phyloP scores from a whole-genome alignment of 2,329 filamentous ascomycete species.

The Epichloe gansuensis region DNA sequence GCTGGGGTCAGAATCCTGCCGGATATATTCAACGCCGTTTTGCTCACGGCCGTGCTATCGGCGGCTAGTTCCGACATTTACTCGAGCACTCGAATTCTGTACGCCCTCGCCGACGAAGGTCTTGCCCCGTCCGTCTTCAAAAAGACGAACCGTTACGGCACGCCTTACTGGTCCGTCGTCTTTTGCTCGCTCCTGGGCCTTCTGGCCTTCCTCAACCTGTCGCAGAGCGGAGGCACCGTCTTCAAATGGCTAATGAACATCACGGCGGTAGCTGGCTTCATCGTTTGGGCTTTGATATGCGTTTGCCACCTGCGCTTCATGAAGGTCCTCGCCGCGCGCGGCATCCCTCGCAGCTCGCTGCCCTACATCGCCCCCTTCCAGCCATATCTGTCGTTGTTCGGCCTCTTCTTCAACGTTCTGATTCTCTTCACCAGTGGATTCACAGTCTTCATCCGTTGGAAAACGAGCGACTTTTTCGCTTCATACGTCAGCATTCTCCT shows the following conservation, averaged over 20 bases:
- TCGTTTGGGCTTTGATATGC: constrained; percentile 57
- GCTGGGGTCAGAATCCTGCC: constrained; percentile 54
- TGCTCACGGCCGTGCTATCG: constrained; percentile 66
- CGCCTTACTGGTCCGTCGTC: constrained; percentile 49
- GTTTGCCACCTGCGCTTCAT: constrained; percentile 54
- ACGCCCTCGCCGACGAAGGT: constrained; percentile 52
- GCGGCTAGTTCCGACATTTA: constrained; percentile 71
- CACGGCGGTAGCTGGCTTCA: constrained; percentile 55
- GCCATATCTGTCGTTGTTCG: constrained; percentile 53
- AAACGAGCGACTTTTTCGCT: constrained; percentile 47
- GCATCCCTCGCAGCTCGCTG: constrained; percentile 43
- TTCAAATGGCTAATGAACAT: constrained; percentile 67
- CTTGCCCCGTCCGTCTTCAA: constrained; percentile 50
- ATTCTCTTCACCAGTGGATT: constrained; percentile 60
- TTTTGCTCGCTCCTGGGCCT: constrained; percentile 43
- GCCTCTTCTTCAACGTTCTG: constrained; percentile 50
- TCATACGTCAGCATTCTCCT: constrained; percentile 53
- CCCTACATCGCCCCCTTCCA: constrained; percentile 51
- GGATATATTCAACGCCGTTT: constrained; percentile 64
- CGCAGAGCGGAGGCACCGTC: constrained; percentile 42
- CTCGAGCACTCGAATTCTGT: constrained; percentile 55
- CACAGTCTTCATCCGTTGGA: constrained; percentile 54
- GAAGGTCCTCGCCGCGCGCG: constrained; percentile 42
- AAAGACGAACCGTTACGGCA: constrained; percentile 47
- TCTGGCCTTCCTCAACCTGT: constrained; percentile 57